Percentiles rank a stretch among this genome's conserved stretches.
Evolutionary conservation across 805 yeast genomes (phyloP).

Genomic region (Nakazawaea ernobii): DNA sequence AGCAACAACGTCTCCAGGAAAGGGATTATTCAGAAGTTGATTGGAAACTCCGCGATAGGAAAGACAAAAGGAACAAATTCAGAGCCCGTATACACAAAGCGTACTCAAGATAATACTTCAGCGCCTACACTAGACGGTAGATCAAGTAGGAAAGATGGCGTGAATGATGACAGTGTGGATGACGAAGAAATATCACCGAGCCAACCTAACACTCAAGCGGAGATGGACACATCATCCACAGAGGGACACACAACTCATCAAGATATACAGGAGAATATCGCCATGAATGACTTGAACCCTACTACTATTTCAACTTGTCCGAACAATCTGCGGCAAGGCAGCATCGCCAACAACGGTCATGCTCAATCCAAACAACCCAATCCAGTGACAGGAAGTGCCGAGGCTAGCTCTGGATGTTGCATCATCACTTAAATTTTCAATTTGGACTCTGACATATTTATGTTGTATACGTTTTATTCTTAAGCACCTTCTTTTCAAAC

Average conservation of each 20-base stretch:
- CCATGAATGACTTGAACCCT: too few species aligned
- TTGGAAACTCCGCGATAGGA: slow-evolving; percentile 7
- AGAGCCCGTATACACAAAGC: neutral
- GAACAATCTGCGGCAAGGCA: too few species aligned
- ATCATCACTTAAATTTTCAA: neutral
- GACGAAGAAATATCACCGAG: neutral
- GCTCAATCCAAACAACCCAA: too few species aligned
- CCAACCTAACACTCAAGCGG: too few species aligned
- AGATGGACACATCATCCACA: too few species aligned
- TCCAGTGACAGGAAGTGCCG: neutral
- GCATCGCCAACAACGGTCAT: too few species aligned
- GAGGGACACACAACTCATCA: too few species aligned
- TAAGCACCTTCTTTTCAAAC: too few species aligned
- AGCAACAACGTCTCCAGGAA: neutral
- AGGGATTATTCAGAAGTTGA: neutral
- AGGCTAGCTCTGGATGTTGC: neutral
- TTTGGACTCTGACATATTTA: neutral
- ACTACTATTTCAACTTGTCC: too few species aligned
- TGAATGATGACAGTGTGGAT: neutral
- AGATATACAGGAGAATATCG: too few species aligned
- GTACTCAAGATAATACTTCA: neutral
- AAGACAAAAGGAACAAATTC: neutral
- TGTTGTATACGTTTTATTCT: too few species aligned
- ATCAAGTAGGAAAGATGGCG: neutral
- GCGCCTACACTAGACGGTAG: neutral